Percentiles rank a stretch among this genome's conserved stretches.
These are phyloP conservation scores for Nigrospora sphaerica DNA, from an alignment of 2,329 filamentous ascomycete genomes.

Conservation along the genomic window DNA sequence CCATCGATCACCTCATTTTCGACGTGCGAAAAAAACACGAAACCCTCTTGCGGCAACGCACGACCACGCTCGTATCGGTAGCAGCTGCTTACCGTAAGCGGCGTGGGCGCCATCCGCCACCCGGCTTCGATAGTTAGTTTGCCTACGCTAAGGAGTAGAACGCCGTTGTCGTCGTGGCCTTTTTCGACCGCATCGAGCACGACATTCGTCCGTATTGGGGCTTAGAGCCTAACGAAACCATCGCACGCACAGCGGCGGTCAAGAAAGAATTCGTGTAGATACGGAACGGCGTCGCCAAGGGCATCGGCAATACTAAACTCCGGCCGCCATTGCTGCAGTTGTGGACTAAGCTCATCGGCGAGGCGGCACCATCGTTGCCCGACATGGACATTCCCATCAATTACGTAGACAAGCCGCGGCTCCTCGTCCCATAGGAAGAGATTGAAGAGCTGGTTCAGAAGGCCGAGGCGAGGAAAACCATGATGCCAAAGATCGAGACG, in stretches of 20 bases:
- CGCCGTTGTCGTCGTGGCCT: conserved; percentile 52
- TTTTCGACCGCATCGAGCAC: conserved; percentile 57
- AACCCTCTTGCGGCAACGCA: conserved; percentile 32
- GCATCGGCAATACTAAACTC: conserved; percentile 24
- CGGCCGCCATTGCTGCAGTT: conserved; percentile 35
- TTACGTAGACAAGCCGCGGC: conserved; percentile 53
- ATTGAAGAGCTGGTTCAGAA: conserved; percentile 28
- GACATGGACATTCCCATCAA: conserved; percentile 64
- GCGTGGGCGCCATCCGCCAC: conserved; percentile 54
- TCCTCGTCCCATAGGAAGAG: conserved; percentile 53
- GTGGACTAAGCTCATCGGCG: conserved; percentile 40
- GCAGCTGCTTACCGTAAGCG: conserved; percentile 48
- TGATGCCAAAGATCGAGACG: background rate
- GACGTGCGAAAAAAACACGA: conserved; percentile 28
- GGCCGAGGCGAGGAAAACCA: background rate
- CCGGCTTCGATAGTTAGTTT: conserved; percentile 52
- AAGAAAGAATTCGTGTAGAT: conserved; percentile 37
- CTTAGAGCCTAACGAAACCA: conserved; percentile 30
- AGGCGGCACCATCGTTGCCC: conserved; percentile 43
- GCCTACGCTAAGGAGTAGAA: conserved; percentile 40
- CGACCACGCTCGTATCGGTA: conserved; percentile 40
- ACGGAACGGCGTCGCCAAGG: conserved; percentile 31
- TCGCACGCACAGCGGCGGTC: conserved; percentile 26
- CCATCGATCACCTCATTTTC: background rate
- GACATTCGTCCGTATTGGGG: conserved; percentile 55